Base-by-base conservation (phyloP, 139 green algal species). In the Closterium sp. region DNA sequence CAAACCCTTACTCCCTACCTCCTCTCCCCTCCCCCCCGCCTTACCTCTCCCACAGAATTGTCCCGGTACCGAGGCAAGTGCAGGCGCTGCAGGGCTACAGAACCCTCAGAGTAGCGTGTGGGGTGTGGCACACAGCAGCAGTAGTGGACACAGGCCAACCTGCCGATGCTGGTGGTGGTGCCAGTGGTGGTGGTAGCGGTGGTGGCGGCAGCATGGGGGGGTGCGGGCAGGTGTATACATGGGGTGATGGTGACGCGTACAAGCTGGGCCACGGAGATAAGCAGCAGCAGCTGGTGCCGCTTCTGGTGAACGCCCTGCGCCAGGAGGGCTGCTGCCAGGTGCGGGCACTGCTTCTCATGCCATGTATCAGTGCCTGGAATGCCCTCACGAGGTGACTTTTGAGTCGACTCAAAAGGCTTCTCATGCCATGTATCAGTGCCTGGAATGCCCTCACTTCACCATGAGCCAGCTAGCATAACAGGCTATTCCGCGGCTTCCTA, bases 71-170 rank as follows among this genome's bases (percentile, higher is more conserved):
- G 28, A 88, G 55, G 25, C 90, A 90, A 33, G 94, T 97, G 84
- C 35, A 95, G 30, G 93, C 94, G 0, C 89, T 97, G 28, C 87
- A 91, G 33, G 93, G 90, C 19, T 25, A 91, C 33, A 89, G 86
- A 5, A 96, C 98, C 0, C 76, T 95, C 0, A 64, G 88, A 33
- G 97, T 97, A 0, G 95, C 96, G 35, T 99, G 97, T 90, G 98
- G 98, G 21, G 96, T 96, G 84, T 99, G 96, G 96, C 98, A 99
- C 95, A 98, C 96, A 19, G 97, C 97, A 0, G 97, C 96, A 0
- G 95, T 98, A 19, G 94, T 95, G 64, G 93, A 91, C 83, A 76
- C 55, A 76, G 16, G 55, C 55, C 55, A 10, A 19, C 25, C 55
- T 6, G 55, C 16, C 16, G 55, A 76, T 76, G 55, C 55, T 6